These are phyloP conservation scores for Hyphodiscus hymeniophilus DNA, from an alignment of 495 filamentous ascomycete species.

Conservation along the genomic window DNA sequence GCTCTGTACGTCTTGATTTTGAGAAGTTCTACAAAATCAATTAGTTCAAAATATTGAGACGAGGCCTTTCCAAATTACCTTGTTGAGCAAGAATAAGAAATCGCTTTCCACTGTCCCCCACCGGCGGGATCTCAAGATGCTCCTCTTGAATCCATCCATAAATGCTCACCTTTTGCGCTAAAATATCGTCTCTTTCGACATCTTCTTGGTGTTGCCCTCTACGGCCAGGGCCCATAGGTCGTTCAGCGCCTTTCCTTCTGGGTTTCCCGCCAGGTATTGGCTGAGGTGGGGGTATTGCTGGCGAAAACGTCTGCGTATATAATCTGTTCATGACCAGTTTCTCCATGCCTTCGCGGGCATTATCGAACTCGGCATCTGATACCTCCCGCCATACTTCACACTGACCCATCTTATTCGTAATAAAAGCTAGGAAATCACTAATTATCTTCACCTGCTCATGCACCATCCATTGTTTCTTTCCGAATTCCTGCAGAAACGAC, in stretches of 20 bases:
- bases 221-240: slow-evolving; percentile 69
- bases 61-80: slow-evolving; percentile 38
- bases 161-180: slow-evolving; percentile 92
- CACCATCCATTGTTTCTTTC: slow-evolving; percentile 98
- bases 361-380: slow-evolving; percentile 95
- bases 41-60: neutral
- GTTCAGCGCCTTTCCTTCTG: slow-evolving; percentile 58
- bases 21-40: slow-evolving; percentile 54
- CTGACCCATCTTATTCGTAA: slow-evolving; percentile 96
- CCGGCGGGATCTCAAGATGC: slow-evolving; percentile 89
- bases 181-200: slow-evolving; percentile 88
- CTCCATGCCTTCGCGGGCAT: slow-evolving; percentile 98
- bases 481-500: slow-evolving; percentile 91
- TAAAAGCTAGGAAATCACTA: slow-evolving; percentile 93
- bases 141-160: slow-evolving; percentile 93
- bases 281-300: slow-evolving; percentile 74
- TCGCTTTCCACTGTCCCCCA: slow-evolving; percentile 72
- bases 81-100: slow-evolving; percentile 87
- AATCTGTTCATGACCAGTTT: slow-evolving; percentile 99
- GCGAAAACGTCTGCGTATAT: slow-evolving; percentile 94
- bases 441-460: slow-evolving; percentile 99
- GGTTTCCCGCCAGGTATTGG: slow-evolving; percentile 63
- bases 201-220: slow-evolving; percentile 97
- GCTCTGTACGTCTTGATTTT: slow-evolving; percentile 96
- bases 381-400: slow-evolving; percentile 97